Conservation (phyloP, 805 yeast species). For the Wickerhamomyces sydowiorum region DNA sequence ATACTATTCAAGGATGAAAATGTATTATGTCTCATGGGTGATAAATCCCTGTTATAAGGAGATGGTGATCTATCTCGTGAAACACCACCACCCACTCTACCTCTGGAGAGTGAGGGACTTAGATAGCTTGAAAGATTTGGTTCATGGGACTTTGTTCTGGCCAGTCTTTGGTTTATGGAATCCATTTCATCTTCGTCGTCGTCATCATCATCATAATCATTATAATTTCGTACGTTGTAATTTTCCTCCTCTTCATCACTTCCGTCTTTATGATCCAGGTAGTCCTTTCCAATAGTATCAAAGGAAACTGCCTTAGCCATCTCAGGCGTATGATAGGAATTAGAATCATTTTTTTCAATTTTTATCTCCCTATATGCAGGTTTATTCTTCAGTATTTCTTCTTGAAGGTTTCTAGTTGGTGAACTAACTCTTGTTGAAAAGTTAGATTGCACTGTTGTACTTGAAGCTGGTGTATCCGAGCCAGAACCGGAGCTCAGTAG, state of each 20-base stretch:
- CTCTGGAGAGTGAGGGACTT: background rate
- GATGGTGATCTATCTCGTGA: slow-evolving; percentile 1
- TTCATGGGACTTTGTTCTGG: background rate
- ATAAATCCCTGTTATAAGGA: background rate
- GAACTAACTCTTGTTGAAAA: slow-evolving; percentile 1
- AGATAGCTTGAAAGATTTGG: background rate
- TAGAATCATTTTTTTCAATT: background rate
- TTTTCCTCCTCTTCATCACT: background rate
- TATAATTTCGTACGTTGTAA: background rate
- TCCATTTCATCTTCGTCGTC: background rate
- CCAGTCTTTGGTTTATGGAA: too few species aligned
- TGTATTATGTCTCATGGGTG: background rate
- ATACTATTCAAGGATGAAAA: background rate
- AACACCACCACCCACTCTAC: background rate
- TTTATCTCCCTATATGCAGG: slow-evolving; percentile 1
- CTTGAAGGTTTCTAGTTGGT: background rate
- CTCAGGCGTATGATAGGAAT: background rate
- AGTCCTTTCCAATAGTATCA: slow-evolving; percentile 3
- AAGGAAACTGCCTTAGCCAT: slow-evolving; percentile 5
- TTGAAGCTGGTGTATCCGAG: background rate
- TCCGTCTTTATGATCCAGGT: background rate
- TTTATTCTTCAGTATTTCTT: background rate
- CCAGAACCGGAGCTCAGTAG: background rate
- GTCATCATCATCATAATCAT: background rate
- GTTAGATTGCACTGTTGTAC: slow-evolving; percentile 3